Evolutionary conservation across 2,329 filamentous ascomycete species (phyloP).

Genomic region (Aspergillus aculeatus): DNA sequence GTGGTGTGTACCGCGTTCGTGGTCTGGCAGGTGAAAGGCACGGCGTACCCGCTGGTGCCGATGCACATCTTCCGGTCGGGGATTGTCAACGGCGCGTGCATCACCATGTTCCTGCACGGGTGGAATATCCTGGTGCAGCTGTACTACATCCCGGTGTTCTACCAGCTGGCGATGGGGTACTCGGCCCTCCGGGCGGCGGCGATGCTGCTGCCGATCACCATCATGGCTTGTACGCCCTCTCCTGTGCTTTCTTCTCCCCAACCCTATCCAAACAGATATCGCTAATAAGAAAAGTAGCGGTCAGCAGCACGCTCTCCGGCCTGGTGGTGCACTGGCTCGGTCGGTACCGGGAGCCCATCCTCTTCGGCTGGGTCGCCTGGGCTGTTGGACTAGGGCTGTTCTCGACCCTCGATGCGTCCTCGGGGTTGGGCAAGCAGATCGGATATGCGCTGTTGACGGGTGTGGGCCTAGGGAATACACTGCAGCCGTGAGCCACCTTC

Average conservation of each 20-base stretch:
- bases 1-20: slow-evolving; percentile 29
- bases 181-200: slow-evolving; percentile 50
- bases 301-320: slow-evolving; percentile 52
- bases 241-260: no score
- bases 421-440: slow-evolving; percentile 54
- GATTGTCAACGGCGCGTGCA: slow-evolving; percentile 56
- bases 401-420: slow-evolving; percentile 51
- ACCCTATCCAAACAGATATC: no score
- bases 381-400: slow-evolving; percentile 54
- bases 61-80: slow-evolving; percentile 55
- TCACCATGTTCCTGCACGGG: slow-evolving; percentile 59
- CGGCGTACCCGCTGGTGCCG: slow-evolving; percentile 24
- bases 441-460: slow-evolving; percentile 56
- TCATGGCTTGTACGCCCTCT: slow-evolving; percentile 40
- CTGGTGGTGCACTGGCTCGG: slow-evolving; percentile 55
- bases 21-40: slow-evolving; percentile 37
- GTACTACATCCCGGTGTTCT: slow-evolving; percentile 63
- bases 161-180: slow-evolving; percentile 54
- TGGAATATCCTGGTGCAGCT: slow-evolving; percentile 62
- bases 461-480: slow-evolving; percentile 53
- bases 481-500: slow-evolving; percentile 43
- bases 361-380: slow-evolving; percentile 55
- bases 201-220: slow-evolving; percentile 52
- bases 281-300: slow-evolving; percentile 29
- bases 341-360: slow-evolving; percentile 55